Evolutionary conservation across 768 basidiomycete genomes (phyloP), one percentile per base, ranked within the genome.

Genomic region (Rhizopogon roseolus): DNA sequence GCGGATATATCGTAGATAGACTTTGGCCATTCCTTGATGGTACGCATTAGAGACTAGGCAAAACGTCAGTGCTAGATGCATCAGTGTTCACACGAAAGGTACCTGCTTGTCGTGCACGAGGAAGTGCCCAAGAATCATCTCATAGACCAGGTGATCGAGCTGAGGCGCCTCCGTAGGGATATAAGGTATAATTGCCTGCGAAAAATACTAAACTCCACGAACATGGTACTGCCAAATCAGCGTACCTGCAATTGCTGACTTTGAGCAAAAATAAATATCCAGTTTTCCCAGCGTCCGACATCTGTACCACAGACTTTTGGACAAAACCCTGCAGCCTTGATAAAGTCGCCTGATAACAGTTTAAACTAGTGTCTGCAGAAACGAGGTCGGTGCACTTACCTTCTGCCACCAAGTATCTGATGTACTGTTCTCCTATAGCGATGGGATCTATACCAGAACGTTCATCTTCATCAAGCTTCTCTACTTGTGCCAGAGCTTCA

Each of bases 71-170:
- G 32, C 45, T 22, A 34, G 32, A 14, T 36, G 22, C 14, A 19
- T 36, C 32, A 48, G 44, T 13, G 22, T 48, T 10, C 45, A 36
- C 19, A 16, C 16, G 9, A 54, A 76, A 37, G 11, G 34, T 62
- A 90, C 93, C 64, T 78, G 70, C 64, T 80, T 81, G 66, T 98
- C 90, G 51, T 90, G 82, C 3, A 81, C 75, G 27, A 98, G 70
- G 67, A 93, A 90, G 66, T 97, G 81, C 0, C 85, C 93, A 6
- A 99, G 78, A 41, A 98, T 84, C 89, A 98, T 93, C 67, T 96
- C 95, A 67, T 98, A 99, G 3, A 96, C 90, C 28, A 94, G 65
- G 60, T 85, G 85, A 37, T 86, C 83, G 10, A 98, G 78, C 49
- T 84, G 85, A 0, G 95, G 96, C 4, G 81, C 72, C 39, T 86